Percentiles rank a stretch among this genome's conserved stretches.
Evolutionary conservation across 306 rosid genomes (phyloP).

Genomic region (Arachis stenosperma): DNA sequence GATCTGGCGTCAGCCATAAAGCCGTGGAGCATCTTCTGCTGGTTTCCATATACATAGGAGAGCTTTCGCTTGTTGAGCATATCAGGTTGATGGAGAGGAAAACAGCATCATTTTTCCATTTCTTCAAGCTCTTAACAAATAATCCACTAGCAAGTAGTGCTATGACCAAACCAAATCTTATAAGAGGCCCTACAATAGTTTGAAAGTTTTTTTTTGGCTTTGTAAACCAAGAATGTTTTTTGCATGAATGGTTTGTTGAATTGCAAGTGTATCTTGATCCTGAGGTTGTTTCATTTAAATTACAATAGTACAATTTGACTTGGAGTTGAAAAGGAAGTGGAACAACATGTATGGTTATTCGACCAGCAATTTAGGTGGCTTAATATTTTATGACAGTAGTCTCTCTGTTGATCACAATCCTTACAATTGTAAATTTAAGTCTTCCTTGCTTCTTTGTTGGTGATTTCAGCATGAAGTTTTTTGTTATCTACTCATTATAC

Average conservation of each 20-base stretch:
- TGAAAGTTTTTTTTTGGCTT: too few relatives aligned
- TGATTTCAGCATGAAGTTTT: too few relatives aligned
- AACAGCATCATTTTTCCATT: conserved; percentile 41
- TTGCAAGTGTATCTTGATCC: conserved; percentile 65
- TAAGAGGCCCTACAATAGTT: neutral
- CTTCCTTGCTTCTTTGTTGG: too few relatives aligned
- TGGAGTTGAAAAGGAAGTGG: too few relatives aligned
- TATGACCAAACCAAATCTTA: conserved; percentile 47
- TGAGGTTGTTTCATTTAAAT: conserved; percentile 16
- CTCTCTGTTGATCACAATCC: too few relatives aligned
- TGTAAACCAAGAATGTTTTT: too few relatives aligned
- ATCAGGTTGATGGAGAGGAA: conserved; percentile 38
- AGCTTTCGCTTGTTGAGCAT: conserved; percentile 43
- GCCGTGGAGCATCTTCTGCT: conserved; percentile 38
- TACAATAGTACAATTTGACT: too few relatives aligned
- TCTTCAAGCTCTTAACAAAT: conserved; percentile 46
- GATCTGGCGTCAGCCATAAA: conserved; percentile 65
- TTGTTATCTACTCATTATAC: too few relatives aligned
- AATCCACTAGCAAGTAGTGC: conserved; percentile 49
- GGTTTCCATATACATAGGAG: conserved; percentile 28
- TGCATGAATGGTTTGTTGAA: conserved; percentile 9
- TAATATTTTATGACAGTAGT: too few relatives aligned
- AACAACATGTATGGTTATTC: too few relatives aligned
- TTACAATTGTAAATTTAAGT: too few relatives aligned
- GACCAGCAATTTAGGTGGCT: too few relatives aligned